phyloP scores from a whole-genome alignment of 164 flowering plant genomes.

The Vitis labrusca region DNA sequence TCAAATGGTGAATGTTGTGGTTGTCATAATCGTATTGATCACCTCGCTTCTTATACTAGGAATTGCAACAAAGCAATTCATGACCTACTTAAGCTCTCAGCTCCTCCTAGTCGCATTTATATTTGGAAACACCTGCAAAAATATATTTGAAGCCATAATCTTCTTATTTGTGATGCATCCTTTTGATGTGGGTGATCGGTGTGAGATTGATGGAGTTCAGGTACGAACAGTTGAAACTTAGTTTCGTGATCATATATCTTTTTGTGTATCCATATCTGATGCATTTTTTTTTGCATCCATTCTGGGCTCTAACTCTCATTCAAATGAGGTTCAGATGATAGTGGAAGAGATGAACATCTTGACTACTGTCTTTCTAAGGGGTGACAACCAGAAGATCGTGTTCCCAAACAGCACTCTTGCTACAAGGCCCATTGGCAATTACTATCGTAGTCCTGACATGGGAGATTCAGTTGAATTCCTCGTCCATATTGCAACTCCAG shows the following conservation, averaged over 20 bases:
- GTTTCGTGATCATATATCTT: not conserved
- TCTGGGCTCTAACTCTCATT: not conserved
- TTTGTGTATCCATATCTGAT: not conserved
- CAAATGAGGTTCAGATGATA: constrained; percentile 37
- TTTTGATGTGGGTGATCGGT: constrained; percentile 70
- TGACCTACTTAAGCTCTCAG: constrained; percentile 50
- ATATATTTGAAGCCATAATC: constrained; percentile 54
- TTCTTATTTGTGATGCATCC: constrained; percentile 70
- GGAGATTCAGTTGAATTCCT: constrained; percentile 61
- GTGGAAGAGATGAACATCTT: constrained; percentile 86
- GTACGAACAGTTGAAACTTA: constrained; percentile 17
- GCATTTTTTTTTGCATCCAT: not conserved
- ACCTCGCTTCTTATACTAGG: constrained; percentile 43
- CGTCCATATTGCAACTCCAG: constrained; percentile 58
- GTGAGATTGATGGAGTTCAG: constrained; percentile 67
- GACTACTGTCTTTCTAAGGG: constrained; percentile 58
- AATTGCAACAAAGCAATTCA: constrained; percentile 42
- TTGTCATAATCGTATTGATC: constrained; percentile 32
- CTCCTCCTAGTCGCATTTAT: constrained; percentile 52
- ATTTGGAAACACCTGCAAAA: constrained; percentile 70
- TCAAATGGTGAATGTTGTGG: constrained; percentile 40
- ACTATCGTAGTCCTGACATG: constrained; percentile 73
- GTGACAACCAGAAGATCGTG: constrained; percentile 51
- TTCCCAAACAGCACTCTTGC: constrained; percentile 49
- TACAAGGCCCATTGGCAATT: constrained; percentile 49